Conservation (phyloP, 1,139 yeast genomes). For the Insectozyma bohioensis region DNA sequence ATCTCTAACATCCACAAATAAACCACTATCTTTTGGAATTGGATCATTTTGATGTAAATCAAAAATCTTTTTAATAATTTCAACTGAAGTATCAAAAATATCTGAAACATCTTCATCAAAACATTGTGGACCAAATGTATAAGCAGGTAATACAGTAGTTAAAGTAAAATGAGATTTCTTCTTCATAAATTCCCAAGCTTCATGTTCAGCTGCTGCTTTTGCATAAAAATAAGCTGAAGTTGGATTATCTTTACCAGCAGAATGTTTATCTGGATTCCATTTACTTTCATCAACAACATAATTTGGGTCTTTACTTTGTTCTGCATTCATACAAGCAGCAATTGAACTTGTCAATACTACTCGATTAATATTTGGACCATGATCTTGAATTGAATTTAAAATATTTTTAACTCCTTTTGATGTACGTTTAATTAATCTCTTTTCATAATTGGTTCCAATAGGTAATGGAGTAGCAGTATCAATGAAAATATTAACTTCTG, state of each 20-base stretch:
- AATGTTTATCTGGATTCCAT: conserved; percentile 41
- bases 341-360: conserved; percentile 31
- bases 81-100: conserved; percentile 42
- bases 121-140: conserved; percentile 48
- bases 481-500: conserved; percentile 26
- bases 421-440: conserved; percentile 35
- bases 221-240: conserved; percentile 47
- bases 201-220: conserved; percentile 51
- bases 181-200: conserved; percentile 46
- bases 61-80: conserved; percentile 28
- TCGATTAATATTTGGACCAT: conserved; percentile 25
- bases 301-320: conserved; percentile 12
- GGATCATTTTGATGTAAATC: conserved; percentile 13
- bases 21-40: conserved; percentile 20
- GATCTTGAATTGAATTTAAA: conserved; percentile 21
- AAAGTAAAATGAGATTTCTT: conserved; percentile 41
- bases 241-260: conserved; percentile 26
- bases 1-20: conserved; percentile 51
- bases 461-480: conserved; percentile 40
- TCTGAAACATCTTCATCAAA: conserved; percentile 29
- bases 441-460: conserved; percentile 23
- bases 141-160: conserved; percentile 45
- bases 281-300: conserved; percentile 26
- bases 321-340: conserved; percentile 19
- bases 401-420: conserved; percentile 31